Percentiles rank a stretch among this genome's conserved stretches.
These are phyloP conservation scores for Echinochloa phyllopogon DNA, from an alignment of 176 grass and related monocot genomes.

Conservation along the genomic window DNA sequence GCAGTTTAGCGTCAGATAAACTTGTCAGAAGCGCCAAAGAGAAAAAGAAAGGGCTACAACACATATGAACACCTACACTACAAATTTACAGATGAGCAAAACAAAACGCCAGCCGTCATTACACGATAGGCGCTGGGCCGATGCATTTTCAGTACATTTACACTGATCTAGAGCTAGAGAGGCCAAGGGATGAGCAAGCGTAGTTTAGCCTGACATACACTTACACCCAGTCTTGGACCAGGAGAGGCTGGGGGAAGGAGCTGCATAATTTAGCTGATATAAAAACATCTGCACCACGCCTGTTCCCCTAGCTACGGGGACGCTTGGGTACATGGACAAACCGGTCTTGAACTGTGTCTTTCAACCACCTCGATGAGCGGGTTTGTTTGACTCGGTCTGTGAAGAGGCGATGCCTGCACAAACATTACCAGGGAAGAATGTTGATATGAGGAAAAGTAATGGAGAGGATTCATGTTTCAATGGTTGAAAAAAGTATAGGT, in stretches of 20 bases:
- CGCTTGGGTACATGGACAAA: conserved; percentile 53
- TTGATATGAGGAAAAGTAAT: neutral
- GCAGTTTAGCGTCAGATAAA: conserved; percentile 4
- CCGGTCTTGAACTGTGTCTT: conserved; percentile 3
- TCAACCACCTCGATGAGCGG: conserved; percentile 60
- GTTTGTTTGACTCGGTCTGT: conserved; percentile 51
- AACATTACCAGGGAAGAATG: neutral
- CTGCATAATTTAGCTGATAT: neutral
- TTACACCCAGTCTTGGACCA: conserved; percentile 21
- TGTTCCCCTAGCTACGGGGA: conserved; percentile 1
- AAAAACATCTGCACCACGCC: neutral
- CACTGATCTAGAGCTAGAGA: neutral
- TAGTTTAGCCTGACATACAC: neutral
- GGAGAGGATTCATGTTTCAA: neutral
- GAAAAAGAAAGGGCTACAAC: neutral
- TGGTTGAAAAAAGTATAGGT: neutral
- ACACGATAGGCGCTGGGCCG: too few relatives aligned
- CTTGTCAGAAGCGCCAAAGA: neutral
- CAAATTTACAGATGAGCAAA: conserved; percentile 31
- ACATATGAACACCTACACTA: conserved; percentile 11
- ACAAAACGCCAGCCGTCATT: neutral
- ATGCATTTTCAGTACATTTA: neutral
- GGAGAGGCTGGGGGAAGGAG: neutral
- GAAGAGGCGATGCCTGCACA: conserved; percentile 56
- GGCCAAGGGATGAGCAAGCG: neutral